Evolutionary conservation across 768 basidiomycete genomes (phyloP), one percentile per base, ranked within the genome.

Genomic region (Megacollybia marginata): DNA sequence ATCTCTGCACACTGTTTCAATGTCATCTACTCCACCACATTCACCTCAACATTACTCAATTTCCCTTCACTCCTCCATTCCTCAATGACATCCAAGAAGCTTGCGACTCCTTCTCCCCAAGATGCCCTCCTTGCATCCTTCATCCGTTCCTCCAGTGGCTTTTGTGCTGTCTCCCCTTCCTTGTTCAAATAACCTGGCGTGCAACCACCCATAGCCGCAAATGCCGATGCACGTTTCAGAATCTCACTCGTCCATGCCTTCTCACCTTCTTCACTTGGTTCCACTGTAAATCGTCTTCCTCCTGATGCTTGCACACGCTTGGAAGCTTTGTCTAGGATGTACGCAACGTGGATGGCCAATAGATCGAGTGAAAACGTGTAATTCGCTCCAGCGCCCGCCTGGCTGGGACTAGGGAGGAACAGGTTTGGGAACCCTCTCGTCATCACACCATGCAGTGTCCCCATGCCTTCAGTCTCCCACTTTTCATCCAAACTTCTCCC

Each of bases 381-480:
- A 38, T 55, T 57, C 3, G 57, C 44, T 1, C 48, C 31, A 5
- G 45, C 46, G 9, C 47, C 47, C 7, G 28, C 31, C 16, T 57
- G 54, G 16, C 10, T 10, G 10, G 10, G n/a, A 2, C 48, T 50
- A 28, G 48, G 23, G 50, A 53, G 50, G 51, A 57, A 57, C 2
- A 57, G 35, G 34, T 57, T 57, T 4, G 57, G 57, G 40, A 57
- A 57, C 1, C 42, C 52, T 40, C 52, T 19, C 10, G 50, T 16
- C 18, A 44, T 19, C 11, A 53, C 50, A 19, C 57, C 57, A 43
- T 57, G 57, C 10, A 57, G 48, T 11, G 57, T 48, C 0, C 28
- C 49, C 7, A 48, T 46, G 13, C 28, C 13, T 31, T 40, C 15
- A 28, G 4, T 6, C 13, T 40, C 38, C 38, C 38, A 40, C 38